Base-by-base conservation (phyloP, 2,329 filamentous ascomycete genomes). In the Dactylellina drechsleri region DNA sequence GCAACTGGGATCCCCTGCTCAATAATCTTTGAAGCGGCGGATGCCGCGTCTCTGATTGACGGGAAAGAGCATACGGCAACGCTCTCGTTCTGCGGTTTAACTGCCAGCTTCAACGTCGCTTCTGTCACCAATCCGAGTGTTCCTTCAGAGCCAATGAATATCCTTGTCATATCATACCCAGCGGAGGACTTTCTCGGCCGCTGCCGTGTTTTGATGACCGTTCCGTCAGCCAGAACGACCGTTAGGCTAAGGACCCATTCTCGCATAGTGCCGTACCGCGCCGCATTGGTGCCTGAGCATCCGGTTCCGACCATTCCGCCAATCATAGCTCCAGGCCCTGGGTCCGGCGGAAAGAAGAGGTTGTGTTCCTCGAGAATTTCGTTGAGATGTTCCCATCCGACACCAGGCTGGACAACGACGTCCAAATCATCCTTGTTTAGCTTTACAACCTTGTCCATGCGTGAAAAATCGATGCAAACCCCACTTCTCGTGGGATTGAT, bases 281-380 rank as follows among this genome's bases (percentile, higher is more conserved):
- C 90, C 1, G 91, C 91, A 79, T 93, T 93, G 0, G 91, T 94
- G 1, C 91, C 91, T 12, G 78, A 84, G 80, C 85, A 86, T 8
- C 85, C 85, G 15, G 91, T 93, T 20, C 90, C 91, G 40, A 93
- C 88, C 91, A 93, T 93, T 66, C 93, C 93, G 68, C 93, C 93
- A 79, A 97, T 97, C 89, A 92, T 92, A 76, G 93, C 93, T 16
- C 93, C 92, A 61, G 93, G 93, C 62, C 93, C 93, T 16, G 93
- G 93, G 81, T 97, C 93, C 0, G 92, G 93, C 20, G 93, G 93
- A 83, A 97, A 97, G 85, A 97, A 96, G 2, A 97, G 86, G 28
- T 90, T 91, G 73, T 92, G 85, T 57, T 88, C 85, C 5, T 84
- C 85, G 16, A 97, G 85, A 76, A 90, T 85, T 79, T 95, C 92